phyloP scores from a whole-genome alignment of 768 basidiomycete species.

The Collybia sordida region DNA sequence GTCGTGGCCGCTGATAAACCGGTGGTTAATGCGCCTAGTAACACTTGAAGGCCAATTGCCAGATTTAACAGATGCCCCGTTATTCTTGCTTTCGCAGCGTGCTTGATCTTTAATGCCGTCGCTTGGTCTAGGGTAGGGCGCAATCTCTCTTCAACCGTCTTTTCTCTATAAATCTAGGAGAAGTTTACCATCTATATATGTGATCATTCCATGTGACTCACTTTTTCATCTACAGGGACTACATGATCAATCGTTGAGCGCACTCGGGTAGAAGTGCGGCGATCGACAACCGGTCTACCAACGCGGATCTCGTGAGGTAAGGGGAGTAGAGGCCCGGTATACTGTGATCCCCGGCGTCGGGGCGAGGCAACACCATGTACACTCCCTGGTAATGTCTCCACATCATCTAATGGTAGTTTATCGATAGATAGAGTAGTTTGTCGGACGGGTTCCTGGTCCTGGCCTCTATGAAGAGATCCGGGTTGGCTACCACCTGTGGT shows the following conservation, averaged over 20 bases:
- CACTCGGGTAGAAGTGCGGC: constrained; percentile 9
- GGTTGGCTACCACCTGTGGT: neutral
- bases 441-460: neutral
- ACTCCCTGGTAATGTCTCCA: neutral
- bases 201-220: constrained; percentile 2
- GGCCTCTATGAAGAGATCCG: constrained; percentile 5
- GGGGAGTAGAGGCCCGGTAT: constrained; percentile 11
- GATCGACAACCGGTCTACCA: constrained; percentile 7
- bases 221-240: constrained; percentile 33
- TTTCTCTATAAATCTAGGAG: constrained; percentile 19
- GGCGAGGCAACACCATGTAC: too few species aligned
- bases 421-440: constrained; percentile 2
- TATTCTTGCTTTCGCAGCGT: constrained; percentile 42
- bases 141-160: constrained; percentile 52
- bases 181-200: neutral
- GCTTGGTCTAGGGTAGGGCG: constrained; percentile 53
- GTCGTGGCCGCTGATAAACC: constrained; percentile 52
- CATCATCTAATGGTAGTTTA: constrained; percentile 2
- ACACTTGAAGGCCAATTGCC: constrained; percentile 63
- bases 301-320: constrained; percentile 12
- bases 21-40: constrained; percentile 67
- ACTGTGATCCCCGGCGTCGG: neutral
- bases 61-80: constrained; percentile 37
- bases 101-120: constrained; percentile 42
- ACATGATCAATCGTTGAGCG: constrained; percentile 39